Evolutionary conservation across 139 green algal species (phyloP).

Genomic region (Zygnema circumcarinatum): DNA sequence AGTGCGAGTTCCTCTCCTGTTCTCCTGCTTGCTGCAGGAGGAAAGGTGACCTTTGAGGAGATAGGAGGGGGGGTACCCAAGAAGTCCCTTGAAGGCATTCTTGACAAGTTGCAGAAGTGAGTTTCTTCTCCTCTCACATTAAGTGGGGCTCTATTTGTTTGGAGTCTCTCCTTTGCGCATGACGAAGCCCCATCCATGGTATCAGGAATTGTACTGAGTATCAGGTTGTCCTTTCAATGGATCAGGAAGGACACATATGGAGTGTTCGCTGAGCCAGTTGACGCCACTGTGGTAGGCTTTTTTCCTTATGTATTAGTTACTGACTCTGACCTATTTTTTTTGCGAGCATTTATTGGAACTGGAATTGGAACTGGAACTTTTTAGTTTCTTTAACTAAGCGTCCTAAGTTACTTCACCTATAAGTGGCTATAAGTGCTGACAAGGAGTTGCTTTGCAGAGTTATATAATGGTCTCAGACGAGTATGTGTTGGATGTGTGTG

Average conservation of each 20-base stretch:
- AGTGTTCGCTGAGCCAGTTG: conserved; percentile 47
- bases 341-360: too few species aligned
- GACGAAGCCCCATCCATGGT: neutral
- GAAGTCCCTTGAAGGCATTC: neutral
- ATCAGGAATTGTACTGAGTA: neutral
- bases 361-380: too few species aligned
- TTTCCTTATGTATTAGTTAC: neutral
- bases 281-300: conserved; percentile 33
- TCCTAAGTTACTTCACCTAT: too few species aligned
- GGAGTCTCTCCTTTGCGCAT: neutral
- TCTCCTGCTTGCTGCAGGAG: neutral
- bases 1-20: neutral
- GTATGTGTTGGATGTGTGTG: too few species aligned
- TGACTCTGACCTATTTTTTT: too few species aligned
- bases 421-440: too few species aligned
- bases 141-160: neutral
- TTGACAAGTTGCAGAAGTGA: neutral
- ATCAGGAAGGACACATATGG: conserved; percentile 54
- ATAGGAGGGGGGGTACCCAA: neutral
- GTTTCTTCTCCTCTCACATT: neutral
- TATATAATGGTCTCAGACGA: too few species aligned
- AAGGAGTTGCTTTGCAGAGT: too few species aligned
- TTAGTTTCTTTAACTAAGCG: too few species aligned
- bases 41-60: neutral
- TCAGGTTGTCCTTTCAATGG: neutral